phyloP scores from a whole-genome alignment of 2,329 filamentous ascomycete genomes.

The Claviceps monticola region DNA sequence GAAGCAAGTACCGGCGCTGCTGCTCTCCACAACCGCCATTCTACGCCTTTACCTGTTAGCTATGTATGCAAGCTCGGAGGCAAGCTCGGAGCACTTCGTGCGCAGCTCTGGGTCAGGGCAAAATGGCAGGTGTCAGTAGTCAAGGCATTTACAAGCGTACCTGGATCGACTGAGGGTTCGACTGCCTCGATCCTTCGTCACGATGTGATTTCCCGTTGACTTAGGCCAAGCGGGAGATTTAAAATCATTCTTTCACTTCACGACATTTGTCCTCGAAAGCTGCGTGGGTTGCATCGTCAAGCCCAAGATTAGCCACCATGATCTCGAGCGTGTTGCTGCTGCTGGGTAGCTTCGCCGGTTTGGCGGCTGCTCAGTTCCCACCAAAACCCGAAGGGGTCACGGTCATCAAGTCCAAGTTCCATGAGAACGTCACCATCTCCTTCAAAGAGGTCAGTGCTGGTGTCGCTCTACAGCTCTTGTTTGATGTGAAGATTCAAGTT shows the following conservation, averaged over 20 bases:
- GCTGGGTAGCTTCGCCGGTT: slow-evolving; percentile 10
- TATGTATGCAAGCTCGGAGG: neutral
- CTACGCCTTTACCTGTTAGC: neutral
- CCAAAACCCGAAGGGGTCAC: slow-evolving; percentile 22
- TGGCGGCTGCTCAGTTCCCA: slow-evolving; percentile 17
- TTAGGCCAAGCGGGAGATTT: neutral
- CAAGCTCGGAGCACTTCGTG: neutral
- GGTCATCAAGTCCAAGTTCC: slow-evolving; percentile 42
- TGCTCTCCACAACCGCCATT: neutral
- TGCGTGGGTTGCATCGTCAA: neutral
- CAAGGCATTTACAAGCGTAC: no score
- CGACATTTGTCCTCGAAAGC: neutral
- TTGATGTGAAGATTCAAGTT: no score
- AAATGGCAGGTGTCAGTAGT: neutral
- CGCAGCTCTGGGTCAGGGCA: no score
- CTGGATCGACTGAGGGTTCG: no score
- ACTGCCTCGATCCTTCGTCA: neutral
- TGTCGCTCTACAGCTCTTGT: neutral
- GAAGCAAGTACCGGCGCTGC: no score
- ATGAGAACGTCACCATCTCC: slow-evolving; percentile 45
- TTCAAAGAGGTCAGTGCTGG: slow-evolving; percentile 35
- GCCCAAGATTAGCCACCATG: slow-evolving; percentile 1
- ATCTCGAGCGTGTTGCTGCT: slow-evolving; percentile 6
- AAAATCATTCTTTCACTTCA: neutral
- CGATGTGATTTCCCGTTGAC: neutral